Percentiles rank a stretch among this genome's conserved stretches.
Evolutionary conservation across 257 asterid genomes (phyloP).

Genomic region (Verbena officinalis): DNA sequence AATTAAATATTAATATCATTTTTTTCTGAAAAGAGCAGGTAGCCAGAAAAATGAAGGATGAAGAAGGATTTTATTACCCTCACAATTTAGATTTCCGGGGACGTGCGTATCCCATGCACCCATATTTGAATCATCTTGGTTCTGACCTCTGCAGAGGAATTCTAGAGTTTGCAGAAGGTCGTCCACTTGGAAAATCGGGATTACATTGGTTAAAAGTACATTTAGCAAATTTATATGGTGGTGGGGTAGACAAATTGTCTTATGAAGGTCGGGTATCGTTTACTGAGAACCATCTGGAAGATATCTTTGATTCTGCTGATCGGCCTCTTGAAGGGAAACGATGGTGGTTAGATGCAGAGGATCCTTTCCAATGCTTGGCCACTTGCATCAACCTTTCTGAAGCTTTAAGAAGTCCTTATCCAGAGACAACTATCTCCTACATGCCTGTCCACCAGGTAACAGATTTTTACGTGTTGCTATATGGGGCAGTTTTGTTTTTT

Average conservation of each 20-base stretch:
- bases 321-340: slow-evolving; percentile 94
- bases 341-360: slow-evolving; percentile 98
- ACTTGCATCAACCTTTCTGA: slow-evolving; percentile 81
- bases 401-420: slow-evolving; percentile 84
- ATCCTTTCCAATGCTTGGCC: slow-evolving; percentile 96
- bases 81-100: slow-evolving; percentile 98
- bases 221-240: slow-evolving; percentile 83
- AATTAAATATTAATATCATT: slow-evolving; percentile 20
- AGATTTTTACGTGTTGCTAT: slow-evolving; percentile 19
- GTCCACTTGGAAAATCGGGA: slow-evolving; percentile 94
- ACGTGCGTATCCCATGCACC: slow-evolving; percentile 99
- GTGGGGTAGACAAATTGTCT: slow-evolving; percentile 90
- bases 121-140: slow-evolving; percentile 94
- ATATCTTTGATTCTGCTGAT: slow-evolving; percentile 92
- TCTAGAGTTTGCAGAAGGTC: slow-evolving; percentile 93
- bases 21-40: slow-evolving; percentile 63
- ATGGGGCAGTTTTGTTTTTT: not conserved
- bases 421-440: slow-evolving; percentile 70
- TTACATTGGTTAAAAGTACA: slow-evolving; percentile 86
- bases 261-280: slow-evolving; percentile 79
- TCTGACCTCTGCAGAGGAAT: slow-evolving; percentile 95
- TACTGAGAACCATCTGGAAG: slow-evolving; percentile 79
- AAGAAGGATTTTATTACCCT: slow-evolving; percentile 96
- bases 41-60: slow-evolving; percentile 94
- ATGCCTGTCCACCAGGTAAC: slow-evolving; percentile 93